Percentiles rank a stretch among this genome's conserved stretches.
phyloP scores from a whole-genome alignment of 1,284 basidiomycete genomes.

The Cryptococcus sp. region DNA sequence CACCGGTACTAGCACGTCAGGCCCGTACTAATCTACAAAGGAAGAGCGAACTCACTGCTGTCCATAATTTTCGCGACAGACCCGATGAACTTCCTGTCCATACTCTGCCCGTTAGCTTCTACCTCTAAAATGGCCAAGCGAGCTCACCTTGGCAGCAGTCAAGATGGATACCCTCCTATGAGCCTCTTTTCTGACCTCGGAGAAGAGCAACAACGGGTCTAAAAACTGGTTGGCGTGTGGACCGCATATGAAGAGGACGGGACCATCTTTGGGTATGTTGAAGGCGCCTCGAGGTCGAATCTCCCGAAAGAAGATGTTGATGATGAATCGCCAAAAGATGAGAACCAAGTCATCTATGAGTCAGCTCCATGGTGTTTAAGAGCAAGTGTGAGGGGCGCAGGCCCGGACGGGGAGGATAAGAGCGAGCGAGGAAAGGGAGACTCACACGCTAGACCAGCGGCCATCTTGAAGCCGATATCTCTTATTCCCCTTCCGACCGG shows the following conservation, averaged over 20 bases:
- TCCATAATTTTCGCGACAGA: slow-evolving; percentile 80
- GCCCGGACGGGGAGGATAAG: too few species aligned
- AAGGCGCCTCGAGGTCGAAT: slow-evolving; percentile 86
- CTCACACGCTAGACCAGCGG: slow-evolving; percentile 35
- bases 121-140: not conserved
- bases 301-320: slow-evolving; percentile 96
- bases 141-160: slow-evolving; percentile 70
- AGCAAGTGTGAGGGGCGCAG: too few species aligned
- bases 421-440: not conserved
- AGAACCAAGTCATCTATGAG: slow-evolving; percentile 40
- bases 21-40: not conserved
- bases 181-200: slow-evolving; percentile 82
- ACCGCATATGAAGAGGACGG: slow-evolving; percentile 93
- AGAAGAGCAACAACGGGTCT: slow-evolving; percentile 82
- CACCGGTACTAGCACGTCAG: slow-evolving; percentile 71
- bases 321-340: slow-evolving; percentile 63
- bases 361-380: not conserved
- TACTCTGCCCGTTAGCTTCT: slow-evolving; percentile 27
- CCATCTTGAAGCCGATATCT: slow-evolving; percentile 16
- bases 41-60: slow-evolving; percentile 71
- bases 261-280: slow-evolving; percentile 86
- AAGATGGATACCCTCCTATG: slow-evolving; percentile 80
- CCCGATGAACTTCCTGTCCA: slow-evolving; percentile 56
- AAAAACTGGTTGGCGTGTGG: slow-evolving; percentile 98
- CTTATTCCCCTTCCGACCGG: not conserved